Evolutionary conservation across 805 yeast genomes (phyloP), one percentile per base, ranked within the genome.

Genomic region (Yamadazyma sp.): DNA sequence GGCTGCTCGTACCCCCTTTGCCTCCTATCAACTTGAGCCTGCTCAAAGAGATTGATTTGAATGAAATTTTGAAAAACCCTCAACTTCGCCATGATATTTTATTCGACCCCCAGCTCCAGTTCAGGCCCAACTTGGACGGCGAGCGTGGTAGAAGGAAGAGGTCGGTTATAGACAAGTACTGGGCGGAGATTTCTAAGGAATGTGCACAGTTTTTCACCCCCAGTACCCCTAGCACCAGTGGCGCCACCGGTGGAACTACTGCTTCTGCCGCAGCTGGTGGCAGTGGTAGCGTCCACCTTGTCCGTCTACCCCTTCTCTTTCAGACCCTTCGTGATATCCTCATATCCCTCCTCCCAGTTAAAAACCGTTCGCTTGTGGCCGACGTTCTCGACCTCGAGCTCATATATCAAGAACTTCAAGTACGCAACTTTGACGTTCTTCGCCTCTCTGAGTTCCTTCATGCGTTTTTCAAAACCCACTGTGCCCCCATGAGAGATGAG

Each of bases 401-500:
- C 31, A 67, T 84, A 25, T 68, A 83, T 32, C 95, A 88, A 62
- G 95, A 88, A 57, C 57, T 89, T 36, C 61, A 75, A 27, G 79
- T 77, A 46, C 79, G 83, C 15, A 76, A 84, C n/a, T 75, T 85
- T 50, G 85, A 83, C 57, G 85, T 84, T 63, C 75, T 78, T 13
- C 71, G 75, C 24, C 72, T 88, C 50, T 75, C 90, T 2, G 70
- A 71, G 40, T 85, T 95, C 91, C 70, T 90, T 28, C 78, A 87
- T 2, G 69, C 73, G 21, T 77, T 88, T 21, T 82, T 91, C 62
- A 87, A 89, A 62, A 78, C 82, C 36, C 96, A 87, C 57, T 89
- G 96, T 63, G 96, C 96, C 5, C 97, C 97, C 45, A 88, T 88
- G 95, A 76, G 97, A 56, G 96, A 87, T 60, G 64, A 77, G 27